A percentile compares a stretch with the other conserved stretches of the same genome.
These are phyloP conservation scores for Penicillium roqueforti DNA, from an alignment of 495 filamentous ascomycete genomes.

Conservation along the genomic window DNA sequence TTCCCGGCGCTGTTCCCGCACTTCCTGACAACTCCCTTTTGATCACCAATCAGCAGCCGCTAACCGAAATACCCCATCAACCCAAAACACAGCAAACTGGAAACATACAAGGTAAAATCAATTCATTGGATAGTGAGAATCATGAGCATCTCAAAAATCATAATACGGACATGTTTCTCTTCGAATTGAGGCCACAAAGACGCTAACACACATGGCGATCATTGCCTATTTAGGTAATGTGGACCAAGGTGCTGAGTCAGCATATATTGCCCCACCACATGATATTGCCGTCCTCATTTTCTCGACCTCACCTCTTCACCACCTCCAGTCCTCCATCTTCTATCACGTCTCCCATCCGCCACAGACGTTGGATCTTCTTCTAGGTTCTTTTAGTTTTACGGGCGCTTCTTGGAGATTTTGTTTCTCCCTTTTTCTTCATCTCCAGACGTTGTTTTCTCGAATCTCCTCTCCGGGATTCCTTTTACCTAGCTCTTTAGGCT, in stretches of 20 bases:
- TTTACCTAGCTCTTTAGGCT: neutral
- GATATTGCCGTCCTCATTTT: neutral
- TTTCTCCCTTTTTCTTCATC: neutral
- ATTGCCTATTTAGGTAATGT: neutral
- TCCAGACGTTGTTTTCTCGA: neutral
- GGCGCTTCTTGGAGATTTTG: neutral
- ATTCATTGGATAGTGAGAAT: neutral
- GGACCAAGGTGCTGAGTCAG: neutral
- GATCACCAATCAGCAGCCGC: neutral
- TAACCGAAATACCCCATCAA: neutral
- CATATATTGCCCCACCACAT: neutral
- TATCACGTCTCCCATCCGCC: neutral
- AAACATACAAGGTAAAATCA: neutral
- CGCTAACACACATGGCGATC: neutral
- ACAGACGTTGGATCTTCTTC: neutral
- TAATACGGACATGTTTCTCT: neutral
- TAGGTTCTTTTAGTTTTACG: neutral
- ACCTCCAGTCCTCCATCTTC: neutral
- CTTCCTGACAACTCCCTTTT: neutral
- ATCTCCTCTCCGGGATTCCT: neutral
- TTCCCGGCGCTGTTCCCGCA: neutral
- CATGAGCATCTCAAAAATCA: neutral
- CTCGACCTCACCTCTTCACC: neutral
- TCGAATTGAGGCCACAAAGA: neutral
- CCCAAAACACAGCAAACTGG: neutral